Percentiles rank a stretch among this genome's conserved stretches.
Evolutionary conservation across 768 basidiomycete genomes (phyloP).

Genomic region (Pisolithus sp.): DNA sequence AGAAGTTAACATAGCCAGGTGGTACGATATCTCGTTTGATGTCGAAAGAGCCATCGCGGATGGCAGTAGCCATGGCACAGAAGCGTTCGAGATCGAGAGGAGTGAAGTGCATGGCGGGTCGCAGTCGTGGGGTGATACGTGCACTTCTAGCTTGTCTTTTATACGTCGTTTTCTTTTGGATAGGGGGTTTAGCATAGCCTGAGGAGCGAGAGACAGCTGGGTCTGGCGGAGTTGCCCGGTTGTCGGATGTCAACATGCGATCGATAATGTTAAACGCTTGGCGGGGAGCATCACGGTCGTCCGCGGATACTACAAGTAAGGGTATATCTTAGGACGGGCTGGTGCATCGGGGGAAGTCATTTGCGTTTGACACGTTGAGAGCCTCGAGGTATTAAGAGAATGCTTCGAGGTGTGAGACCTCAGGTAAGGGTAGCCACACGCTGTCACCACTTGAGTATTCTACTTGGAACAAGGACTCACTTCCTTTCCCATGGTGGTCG

Average conservation of each 20-base stretch:
- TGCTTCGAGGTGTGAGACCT: constrained; percentile 15
- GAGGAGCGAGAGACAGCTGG: background rate
- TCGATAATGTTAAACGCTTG: background rate
- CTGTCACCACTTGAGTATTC: constrained; percentile 28
- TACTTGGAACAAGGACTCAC: constrained; percentile 25
- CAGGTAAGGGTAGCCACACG: constrained; percentile 28
- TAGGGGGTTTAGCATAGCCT: background rate
- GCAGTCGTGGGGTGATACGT: background rate
- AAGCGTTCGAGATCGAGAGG: background rate
- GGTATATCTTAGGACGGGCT: background rate
- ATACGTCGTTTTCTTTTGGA: background rate
- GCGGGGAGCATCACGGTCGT: background rate
- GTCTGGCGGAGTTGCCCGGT: background rate
- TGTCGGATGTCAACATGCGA: background rate
- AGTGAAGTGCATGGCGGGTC: background rate
- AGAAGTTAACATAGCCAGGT: background rate
- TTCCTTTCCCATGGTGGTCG: constrained; percentile 20
- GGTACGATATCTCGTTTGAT: background rate
- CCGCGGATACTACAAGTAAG: background rate
- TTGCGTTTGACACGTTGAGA: background rate
- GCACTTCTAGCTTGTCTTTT: background rate
- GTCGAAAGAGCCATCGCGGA: background rate
- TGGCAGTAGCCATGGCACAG: background rate
- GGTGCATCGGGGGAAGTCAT: background rate
- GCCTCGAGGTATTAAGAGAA: constrained; percentile 19